phyloP scores from a whole-genome alignment of 768 basidiomycete genomes.

The Boletus sp. region DNA sequence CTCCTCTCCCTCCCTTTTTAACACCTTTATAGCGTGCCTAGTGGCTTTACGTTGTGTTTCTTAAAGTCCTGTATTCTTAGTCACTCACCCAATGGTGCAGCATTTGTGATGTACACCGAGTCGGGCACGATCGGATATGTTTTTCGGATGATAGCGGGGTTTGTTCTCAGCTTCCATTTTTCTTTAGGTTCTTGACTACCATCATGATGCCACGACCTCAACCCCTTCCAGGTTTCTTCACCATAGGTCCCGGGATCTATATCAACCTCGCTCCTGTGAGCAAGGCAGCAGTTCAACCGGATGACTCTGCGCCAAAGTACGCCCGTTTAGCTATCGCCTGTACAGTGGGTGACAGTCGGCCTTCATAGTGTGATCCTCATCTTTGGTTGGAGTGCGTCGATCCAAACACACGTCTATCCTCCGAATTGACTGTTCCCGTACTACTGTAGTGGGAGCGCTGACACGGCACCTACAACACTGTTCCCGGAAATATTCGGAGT shows the following conservation, averaged over 20 bases:
- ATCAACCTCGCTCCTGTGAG: constrained; percentile 3
- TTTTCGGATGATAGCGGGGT: no score
- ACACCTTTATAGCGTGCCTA: no score
- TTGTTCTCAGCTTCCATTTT: no score
- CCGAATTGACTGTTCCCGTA: neutral
- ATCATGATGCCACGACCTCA: constrained; percentile 16
- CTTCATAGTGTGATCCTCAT: constrained; percentile 26
- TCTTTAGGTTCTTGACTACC: neutral
- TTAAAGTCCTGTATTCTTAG: no score
- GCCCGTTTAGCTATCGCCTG: neutral
- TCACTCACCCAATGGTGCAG: no score
- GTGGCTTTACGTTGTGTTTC: no score
- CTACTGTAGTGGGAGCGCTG: constrained; percentile 27
- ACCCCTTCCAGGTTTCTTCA: constrained; percentile 17
- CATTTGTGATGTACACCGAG: no score
- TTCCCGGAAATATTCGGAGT: constrained; percentile 22
- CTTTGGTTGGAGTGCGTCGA: constrained; percentile 30
- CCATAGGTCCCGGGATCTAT: constrained; percentile 16
- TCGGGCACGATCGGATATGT: no score
- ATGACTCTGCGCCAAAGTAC: constrained; percentile 21
- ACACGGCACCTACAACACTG: constrained; percentile 29
- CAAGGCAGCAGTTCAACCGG: neutral
- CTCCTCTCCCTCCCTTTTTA: no score
- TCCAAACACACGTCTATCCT: neutral
- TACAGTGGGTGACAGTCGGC: neutral